Percentiles rank a stretch among this genome's conserved stretches.
Evolutionary conservation across 176 grass and related monocot genomes (phyloP).

Genomic region (Aegilops umbellulata): DNA sequence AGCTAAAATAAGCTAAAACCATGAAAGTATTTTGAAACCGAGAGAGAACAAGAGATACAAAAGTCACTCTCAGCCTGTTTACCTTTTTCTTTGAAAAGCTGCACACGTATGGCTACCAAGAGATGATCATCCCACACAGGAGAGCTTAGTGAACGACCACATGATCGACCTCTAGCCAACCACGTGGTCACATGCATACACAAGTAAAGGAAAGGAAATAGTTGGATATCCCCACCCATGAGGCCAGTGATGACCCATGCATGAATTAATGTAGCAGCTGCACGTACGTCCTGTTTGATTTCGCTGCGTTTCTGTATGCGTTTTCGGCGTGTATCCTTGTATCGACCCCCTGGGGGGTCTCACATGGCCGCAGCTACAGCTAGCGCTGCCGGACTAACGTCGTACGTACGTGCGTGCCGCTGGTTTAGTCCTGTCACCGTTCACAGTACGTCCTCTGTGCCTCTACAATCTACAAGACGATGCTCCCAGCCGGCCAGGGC

Average conservation of each 20-base stretch:
- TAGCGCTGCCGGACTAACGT: background rate
- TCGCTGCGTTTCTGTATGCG: background rate
- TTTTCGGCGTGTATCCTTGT: slow-evolving; percentile 19
- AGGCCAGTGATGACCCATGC: background rate
- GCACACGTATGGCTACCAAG: no score
- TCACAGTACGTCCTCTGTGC: slow-evolving; percentile 1
- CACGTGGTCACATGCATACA: no score
- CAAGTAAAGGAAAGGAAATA: background rate
- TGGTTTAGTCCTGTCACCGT: background rate
- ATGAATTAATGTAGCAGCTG: slow-evolving; percentile 4
- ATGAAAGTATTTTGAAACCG: no score
- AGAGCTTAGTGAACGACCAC: no score
- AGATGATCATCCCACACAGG: no score
- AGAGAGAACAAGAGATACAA: no score
- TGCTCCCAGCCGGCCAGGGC: background rate
- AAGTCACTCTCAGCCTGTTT: no score
- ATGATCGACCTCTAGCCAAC: no score
- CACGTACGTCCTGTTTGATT: background rate
- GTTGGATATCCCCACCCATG: background rate
- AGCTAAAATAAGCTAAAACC: no score
- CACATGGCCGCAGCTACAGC: background rate
- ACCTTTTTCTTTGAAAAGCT: no score
- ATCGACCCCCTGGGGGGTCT: background rate
- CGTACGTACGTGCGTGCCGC: background rate
- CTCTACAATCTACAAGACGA: background rate